phyloP scores from a whole-genome alignment of 768 basidiomycete genomes.

The Tephrocybe rancida region DNA sequence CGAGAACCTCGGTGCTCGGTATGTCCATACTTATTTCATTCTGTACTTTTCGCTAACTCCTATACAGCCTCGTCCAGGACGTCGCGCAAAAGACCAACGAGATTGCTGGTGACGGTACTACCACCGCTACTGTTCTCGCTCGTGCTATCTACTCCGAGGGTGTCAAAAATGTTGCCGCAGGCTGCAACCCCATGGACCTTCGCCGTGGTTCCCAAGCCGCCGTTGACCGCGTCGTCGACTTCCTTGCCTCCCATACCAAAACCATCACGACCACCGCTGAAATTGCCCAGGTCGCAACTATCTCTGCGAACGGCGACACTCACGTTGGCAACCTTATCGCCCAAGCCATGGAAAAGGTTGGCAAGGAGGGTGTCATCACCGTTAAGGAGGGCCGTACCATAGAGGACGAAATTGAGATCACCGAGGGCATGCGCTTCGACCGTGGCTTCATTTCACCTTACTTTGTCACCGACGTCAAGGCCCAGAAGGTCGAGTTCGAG shows the following conservation, averaged over 20 bases:
- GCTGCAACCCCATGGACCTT: constrained; percentile 99
- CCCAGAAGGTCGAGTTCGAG: constrained; percentile 95
- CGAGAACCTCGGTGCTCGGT: constrained; percentile 98
- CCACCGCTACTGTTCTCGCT: constrained; percentile 95
- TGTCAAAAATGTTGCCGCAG: constrained; percentile 98
- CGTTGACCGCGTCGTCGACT: constrained; percentile 92
- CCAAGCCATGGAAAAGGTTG: constrained; percentile 99
- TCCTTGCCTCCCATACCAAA: constrained; percentile 85
- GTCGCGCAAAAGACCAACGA: constrained; percentile 98
- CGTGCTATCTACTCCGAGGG: constrained; percentile 98
- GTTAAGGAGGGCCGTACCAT: constrained; percentile 99
- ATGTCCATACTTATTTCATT: constrained; percentile 27
- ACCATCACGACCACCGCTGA: constrained; percentile 96
- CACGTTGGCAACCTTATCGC: constrained; percentile 96
- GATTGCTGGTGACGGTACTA: constrained; percentile 96
- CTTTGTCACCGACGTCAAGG: constrained; percentile 98
- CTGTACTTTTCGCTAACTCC: neutral
- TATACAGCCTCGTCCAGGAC: constrained; percentile 82
- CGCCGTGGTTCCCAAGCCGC: constrained; percentile 97
- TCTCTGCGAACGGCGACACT: constrained; percentile 78
- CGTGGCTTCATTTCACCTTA: constrained; percentile 97
- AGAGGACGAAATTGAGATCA: constrained; percentile 98
- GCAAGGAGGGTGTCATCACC: constrained; percentile 99
- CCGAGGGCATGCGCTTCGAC: constrained; percentile 99
- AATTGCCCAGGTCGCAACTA: constrained; percentile 99